These are phyloP conservation scores for Pascua guehoae DNA, from an alignment of 1,284 basidiomycete species.

Conservation along the genomic window DNA sequence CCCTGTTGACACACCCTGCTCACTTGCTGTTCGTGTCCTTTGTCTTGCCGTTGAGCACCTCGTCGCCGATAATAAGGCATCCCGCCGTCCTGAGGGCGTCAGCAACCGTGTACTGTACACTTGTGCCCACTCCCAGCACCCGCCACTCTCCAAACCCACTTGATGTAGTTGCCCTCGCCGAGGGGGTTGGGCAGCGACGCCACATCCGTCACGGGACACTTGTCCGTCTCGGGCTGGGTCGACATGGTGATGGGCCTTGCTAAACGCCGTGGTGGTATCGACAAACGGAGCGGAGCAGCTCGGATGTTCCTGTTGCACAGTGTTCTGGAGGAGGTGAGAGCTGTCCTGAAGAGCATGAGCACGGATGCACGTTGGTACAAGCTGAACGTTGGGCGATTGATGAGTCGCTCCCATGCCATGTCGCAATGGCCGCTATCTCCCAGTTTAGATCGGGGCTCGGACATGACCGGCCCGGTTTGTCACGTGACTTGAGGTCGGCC, in stretches of 20 bases:
- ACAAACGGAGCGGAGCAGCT: background rate
- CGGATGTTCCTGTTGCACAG: background rate
- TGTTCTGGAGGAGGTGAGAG: background rate
- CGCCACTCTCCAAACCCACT: constrained; percentile 30
- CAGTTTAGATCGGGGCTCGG: too few relatives aligned
- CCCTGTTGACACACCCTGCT: constrained; percentile 4
- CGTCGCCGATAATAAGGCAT: constrained; percentile 50
- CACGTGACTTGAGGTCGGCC: too few relatives aligned
- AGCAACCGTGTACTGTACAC: background rate
- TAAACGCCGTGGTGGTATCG: background rate
- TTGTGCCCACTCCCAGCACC: background rate
- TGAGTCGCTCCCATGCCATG: too few relatives aligned
- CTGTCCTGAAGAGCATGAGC: constrained; percentile 1
- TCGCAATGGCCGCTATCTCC: too few relatives aligned
- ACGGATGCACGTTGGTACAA: too few relatives aligned
- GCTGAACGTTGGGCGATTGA: too few relatives aligned
- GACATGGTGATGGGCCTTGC: constrained; percentile 9
- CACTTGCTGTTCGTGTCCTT: constrained; percentile 69
- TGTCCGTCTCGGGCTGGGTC: constrained; percentile 1
- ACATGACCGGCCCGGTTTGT: too few relatives aligned
- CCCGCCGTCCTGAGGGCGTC: constrained; percentile 38
- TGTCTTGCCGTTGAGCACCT: constrained; percentile 55
- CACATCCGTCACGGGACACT: constrained; percentile 33
- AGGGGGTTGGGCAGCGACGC: constrained; percentile 55
- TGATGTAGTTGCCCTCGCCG: constrained; percentile 65